Evolutionary conservation across 2,329 filamentous ascomycete genomes (phyloP).

Genomic region (Triangularia setosa): DNA sequence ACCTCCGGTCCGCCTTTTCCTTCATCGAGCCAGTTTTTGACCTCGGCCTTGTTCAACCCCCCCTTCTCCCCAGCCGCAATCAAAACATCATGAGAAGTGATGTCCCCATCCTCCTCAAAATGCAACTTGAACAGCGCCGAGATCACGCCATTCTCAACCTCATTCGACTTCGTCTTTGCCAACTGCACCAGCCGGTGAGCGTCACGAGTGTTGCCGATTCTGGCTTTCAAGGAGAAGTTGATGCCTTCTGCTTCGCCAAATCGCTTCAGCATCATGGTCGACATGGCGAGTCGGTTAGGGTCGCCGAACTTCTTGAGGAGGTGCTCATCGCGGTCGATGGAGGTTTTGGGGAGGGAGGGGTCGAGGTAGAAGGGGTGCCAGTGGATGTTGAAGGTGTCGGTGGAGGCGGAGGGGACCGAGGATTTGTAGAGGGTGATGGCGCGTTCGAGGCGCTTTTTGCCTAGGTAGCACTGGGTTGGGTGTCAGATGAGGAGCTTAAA

Average conservation of each 20-base stretch:
- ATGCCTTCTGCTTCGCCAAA: conserved; percentile 67
- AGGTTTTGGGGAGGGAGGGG: conserved; percentile 51
- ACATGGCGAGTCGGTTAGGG: conserved; percentile 43
- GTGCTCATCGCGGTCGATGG: conserved; percentile 45
- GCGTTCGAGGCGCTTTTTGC: conserved; percentile 68
- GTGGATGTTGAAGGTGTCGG: conserved; percentile 67
- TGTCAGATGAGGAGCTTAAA: not conserved
- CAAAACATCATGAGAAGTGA: conserved; percentile 54
- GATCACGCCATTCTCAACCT: conserved; percentile 57
- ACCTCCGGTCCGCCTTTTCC: conserved; percentile 55
- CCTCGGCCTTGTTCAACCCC: conserved; percentile 50
- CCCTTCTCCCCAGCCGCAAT: conserved; percentile 49
- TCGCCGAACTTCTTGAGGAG: conserved; percentile 63
- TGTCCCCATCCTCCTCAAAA: conserved; percentile 62
- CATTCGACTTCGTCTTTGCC: conserved; percentile 47
- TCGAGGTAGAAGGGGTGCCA: conserved; percentile 83
- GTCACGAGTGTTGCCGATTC: conserved; percentile 72
- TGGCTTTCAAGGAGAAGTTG: conserved; percentile 66
- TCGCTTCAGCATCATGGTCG: conserved; percentile 37
- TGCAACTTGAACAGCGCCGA: conserved; percentile 62
- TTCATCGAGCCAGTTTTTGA: conserved; percentile 50
- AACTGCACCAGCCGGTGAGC: conserved; percentile 74
- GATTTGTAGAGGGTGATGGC: conserved; percentile 66
- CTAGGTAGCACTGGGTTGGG: conserved; percentile 64
- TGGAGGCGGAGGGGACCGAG: conserved; percentile 51